Conservation (phyloP, 2,329 filamentous ascomycete species). For the Pleoardoris graminearum region DNA sequence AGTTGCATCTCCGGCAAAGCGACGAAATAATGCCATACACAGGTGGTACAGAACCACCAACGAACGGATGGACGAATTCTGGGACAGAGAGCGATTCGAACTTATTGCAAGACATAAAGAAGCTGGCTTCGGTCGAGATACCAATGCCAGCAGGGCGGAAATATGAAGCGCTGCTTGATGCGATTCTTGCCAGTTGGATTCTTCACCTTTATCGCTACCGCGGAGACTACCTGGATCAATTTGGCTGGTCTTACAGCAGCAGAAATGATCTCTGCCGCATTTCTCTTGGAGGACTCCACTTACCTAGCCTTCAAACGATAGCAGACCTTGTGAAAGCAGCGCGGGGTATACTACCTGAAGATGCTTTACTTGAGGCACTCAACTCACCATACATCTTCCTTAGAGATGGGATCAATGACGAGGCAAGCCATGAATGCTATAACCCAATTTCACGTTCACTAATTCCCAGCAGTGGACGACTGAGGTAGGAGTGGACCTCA, state of each 20-base stretch:
- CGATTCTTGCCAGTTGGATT: constrained; percentile 37
- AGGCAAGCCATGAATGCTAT: constrained; percentile 21
- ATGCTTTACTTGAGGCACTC: neutral
- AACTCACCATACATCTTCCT: constrained; percentile 19
- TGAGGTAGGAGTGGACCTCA: constrained; percentile 29
- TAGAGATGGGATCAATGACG: constrained; percentile 35
- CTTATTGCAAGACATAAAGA: constrained; percentile 2
- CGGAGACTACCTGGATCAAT: constrained; percentile 35
- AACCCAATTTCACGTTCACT: neutral
- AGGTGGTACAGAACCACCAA: neutral
- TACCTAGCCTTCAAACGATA: constrained; percentile 18
- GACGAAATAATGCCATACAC: constrained; percentile 5
- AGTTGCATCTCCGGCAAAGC: constrained; percentile 10
- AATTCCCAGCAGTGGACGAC: constrained; percentile 33
- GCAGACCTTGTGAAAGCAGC: constrained; percentile 6
- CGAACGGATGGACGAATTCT: neutral
- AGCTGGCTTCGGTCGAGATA: constrained; percentile 20
- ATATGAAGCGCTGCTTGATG: constrained; percentile 22
- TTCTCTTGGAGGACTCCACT: constrained; percentile 20
- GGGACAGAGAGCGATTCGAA: neutral
- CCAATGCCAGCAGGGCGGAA: constrained; percentile 14
- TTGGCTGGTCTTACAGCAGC: constrained; percentile 32
- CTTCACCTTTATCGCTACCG: constrained; percentile 38
- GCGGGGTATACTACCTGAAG: neutral
- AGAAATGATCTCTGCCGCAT: constrained; percentile 21